phyloP scores from a whole-genome alignment of 1,284 basidiomycete genomes.

The Cutaneotrichosporon mucoides region DNA sequence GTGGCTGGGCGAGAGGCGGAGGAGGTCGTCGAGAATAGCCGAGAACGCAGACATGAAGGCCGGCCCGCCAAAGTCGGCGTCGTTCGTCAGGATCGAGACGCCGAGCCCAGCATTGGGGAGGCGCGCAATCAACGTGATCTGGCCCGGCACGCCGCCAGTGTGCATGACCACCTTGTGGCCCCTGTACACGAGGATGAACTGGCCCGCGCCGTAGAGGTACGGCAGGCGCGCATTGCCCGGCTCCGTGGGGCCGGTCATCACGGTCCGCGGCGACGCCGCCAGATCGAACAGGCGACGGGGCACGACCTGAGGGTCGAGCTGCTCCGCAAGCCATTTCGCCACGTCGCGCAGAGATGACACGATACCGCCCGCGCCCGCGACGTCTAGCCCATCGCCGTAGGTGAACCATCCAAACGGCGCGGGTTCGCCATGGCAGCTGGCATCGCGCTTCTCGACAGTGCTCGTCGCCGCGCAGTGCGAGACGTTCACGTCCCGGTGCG shows the following conservation, averaged over 20 bases:
- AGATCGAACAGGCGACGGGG: conserved; percentile 18
- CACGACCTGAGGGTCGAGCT: conserved; percentile 27
- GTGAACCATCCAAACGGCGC: conserved; percentile 25
- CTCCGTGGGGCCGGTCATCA: background rate
- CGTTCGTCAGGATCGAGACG: conserved; percentile 22
- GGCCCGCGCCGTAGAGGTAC: conserved; percentile 20
- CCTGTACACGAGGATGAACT: conserved; percentile 11
- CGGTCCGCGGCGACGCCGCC: background rate
- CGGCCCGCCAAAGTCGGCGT: conserved; percentile 1
- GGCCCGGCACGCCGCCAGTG: conserved; percentile 21
- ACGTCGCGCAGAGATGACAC: conserved; percentile 29
- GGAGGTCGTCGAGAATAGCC: conserved; percentile 23
- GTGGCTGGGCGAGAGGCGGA: conserved; percentile 14
- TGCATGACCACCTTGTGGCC: conserved; percentile 20
- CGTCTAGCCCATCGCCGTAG: conserved; percentile 13
- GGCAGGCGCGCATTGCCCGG: background rate
- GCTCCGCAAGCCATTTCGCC: conserved; percentile 32
- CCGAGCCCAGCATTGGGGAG: conserved; percentile 15
- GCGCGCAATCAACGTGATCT: conserved; percentile 14
- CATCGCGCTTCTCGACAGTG: background rate
- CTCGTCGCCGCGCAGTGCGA: conserved; percentile 12
- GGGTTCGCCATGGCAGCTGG: conserved; percentile 17
- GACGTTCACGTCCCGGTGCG: conserved; percentile 10
- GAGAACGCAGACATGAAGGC: conserved; percentile 10
- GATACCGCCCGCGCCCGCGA: conserved; percentile 31